Conservation (phyloP, 2,329 filamentous ascomycete genomes). For the Capronia americana region DNA sequence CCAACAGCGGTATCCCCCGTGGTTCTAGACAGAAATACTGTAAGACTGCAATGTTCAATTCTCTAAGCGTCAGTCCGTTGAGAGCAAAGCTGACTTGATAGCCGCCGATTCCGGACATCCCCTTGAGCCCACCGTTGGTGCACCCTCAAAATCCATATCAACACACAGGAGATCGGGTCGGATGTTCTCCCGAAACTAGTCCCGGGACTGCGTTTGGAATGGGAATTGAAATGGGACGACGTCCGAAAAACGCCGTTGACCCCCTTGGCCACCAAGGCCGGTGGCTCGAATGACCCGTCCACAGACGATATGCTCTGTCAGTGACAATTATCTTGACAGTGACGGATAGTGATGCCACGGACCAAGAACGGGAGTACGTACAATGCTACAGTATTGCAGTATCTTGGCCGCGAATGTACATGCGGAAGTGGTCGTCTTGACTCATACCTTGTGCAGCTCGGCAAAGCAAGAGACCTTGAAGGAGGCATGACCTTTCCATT, state of each 20-base stretch:
- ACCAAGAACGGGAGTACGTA: not conserved
- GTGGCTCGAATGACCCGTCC: not conserved
- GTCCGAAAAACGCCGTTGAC: not conserved
- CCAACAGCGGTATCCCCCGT: not conserved
- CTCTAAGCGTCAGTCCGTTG: not conserved
- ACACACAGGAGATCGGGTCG: not conserved
- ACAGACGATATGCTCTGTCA: not conserved
- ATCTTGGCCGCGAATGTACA: not conserved
- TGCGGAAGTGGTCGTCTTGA: not conserved
- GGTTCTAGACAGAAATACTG: not conserved
- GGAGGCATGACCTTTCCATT: not conserved
- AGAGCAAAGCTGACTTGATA: not conserved
- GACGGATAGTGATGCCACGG: not conserved
- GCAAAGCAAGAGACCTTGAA: not conserved
- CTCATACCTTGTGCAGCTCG: not conserved
- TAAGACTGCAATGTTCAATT: not conserved
- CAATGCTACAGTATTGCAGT: not conserved
- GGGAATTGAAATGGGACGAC: not conserved
- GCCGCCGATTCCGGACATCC: not conserved
- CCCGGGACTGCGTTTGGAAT: not conserved
- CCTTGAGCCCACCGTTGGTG: not conserved
- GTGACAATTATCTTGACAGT: not conserved
- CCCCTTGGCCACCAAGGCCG: not conserved
- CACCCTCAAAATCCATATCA: not conserved
- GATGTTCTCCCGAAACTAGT: not conserved